These are phyloP conservation scores for Tieghemiomyces parasiticus DNA, from an alignment of 192 early-diverging fungal species.

Conservation along the genomic window DNA sequence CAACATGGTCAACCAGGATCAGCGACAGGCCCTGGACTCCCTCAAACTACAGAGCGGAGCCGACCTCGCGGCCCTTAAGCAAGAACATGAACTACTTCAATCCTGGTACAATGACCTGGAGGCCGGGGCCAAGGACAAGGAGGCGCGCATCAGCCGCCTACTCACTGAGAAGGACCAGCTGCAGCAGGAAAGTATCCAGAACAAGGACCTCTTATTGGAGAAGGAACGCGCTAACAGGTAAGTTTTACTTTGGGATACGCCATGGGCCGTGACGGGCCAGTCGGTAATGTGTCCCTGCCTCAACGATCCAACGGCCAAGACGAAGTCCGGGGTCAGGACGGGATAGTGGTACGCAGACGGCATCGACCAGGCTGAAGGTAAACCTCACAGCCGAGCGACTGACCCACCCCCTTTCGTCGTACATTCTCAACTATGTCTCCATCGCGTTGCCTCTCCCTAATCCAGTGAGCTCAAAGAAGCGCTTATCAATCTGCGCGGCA, in stretches of 20 bases:
- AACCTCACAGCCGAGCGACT: too few relatives aligned
- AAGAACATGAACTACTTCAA: constrained; percentile 22
- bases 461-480: constrained; percentile 16
- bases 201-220: constrained; percentile 14
- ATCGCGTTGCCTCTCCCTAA: too few relatives aligned
- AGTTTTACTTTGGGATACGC: too few relatives aligned
- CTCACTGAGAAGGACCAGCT: constrained; percentile 40
- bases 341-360: too few relatives aligned
- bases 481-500: constrained; percentile 16
- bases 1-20: constrained; percentile 16
- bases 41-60: constrained; percentile 20
- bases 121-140: constrained; percentile 21
- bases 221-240: constrained; percentile 19
- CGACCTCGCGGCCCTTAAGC: constrained; percentile 23
- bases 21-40: constrained; percentile 19
- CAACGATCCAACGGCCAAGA: too few relatives aligned
- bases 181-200: constrained; percentile 18
- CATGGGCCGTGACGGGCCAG: too few relatives aligned
- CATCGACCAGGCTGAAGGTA: too few relatives aligned
- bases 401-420: too few relatives aligned
- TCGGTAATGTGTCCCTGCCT: too few relatives aligned
- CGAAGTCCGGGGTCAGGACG: too few relatives aligned
- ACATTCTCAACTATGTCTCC: too few relatives aligned
- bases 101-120: constrained; percentile 30
- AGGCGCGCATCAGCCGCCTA: constrained; percentile 36